These are phyloP conservation scores for Ascochyta rabiei DNA, from an alignment of 2,329 filamentous ascomycete species.

Conservation along the genomic window DNA sequence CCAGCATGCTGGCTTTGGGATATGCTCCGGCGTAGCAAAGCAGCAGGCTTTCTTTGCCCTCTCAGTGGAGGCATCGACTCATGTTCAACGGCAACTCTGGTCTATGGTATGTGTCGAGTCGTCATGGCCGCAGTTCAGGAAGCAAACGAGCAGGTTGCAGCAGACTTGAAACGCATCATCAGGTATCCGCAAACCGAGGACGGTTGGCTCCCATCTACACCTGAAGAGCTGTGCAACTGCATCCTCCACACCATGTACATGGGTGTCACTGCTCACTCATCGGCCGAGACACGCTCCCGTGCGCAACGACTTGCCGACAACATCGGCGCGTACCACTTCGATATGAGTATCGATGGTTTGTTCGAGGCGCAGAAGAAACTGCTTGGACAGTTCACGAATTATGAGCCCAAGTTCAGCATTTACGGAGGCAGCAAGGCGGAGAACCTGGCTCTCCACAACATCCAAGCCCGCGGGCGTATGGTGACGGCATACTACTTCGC, in stretches of 20 bases:
- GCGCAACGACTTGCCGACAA: slow-evolving; percentile 64
- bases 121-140: slow-evolving; percentile 59
- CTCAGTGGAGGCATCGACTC: slow-evolving; percentile 67
- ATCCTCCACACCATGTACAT: slow-evolving; percentile 61
- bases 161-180: slow-evolving; percentile 59
- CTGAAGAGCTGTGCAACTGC: slow-evolving; percentile 64
- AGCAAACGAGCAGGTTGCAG: slow-evolving; percentile 60
- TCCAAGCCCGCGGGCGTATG: slow-evolving; percentile 69
- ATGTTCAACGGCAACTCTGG: slow-evolving; percentile 50
- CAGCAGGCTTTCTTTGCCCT: slow-evolving; percentile 62
- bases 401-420: slow-evolving; percentile 64
- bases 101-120: slow-evolving; percentile 58
- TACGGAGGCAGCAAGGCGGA: slow-evolving; percentile 59
- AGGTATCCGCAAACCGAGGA: slow-evolving; percentile 53
- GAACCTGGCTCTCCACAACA: slow-evolving; percentile 70
- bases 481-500: slow-evolving; percentile 68
- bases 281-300: slow-evolving; percentile 57
- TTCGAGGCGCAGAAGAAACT: slow-evolving; percentile 63
- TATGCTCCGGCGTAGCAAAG: slow-evolving; percentile 59
- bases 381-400: slow-evolving; percentile 56
- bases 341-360: slow-evolving; percentile 72
- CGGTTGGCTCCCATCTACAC: slow-evolving; percentile 60
- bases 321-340: slow-evolving; percentile 72
- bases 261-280: slow-evolving; percentile 19
- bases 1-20: slow-evolving; percentile 71